Evolutionary conservation across 2,329 filamentous ascomycete genomes (phyloP).

Genomic region (Epichloe sp.): DNA sequence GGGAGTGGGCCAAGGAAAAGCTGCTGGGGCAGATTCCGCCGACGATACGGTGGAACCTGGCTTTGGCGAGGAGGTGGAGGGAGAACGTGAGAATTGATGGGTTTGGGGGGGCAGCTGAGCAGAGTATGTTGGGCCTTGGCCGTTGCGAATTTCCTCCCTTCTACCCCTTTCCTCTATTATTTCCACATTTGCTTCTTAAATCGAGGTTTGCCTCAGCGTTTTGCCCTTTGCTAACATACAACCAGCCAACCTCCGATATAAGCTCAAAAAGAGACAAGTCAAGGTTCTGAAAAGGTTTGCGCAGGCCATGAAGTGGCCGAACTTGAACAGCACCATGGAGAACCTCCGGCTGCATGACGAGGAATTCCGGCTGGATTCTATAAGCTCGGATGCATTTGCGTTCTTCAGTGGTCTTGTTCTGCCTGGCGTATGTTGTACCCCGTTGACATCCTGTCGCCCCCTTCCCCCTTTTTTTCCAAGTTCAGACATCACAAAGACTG

Average conservation of each 20-base stretch:
- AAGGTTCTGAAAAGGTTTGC: slow-evolving; percentile 58
- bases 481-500: neutral
- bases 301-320: slow-evolving; percentile 64
- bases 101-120: slow-evolving; percentile 38
- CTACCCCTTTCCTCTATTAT: neutral
- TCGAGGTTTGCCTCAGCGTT: no score
- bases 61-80: slow-evolving; percentile 60
- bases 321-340: slow-evolving; percentile 50
- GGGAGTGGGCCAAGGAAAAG: slow-evolving; percentile 50
- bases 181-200: neutral
- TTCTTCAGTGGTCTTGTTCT: slow-evolving; percentile 65
- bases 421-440: slow-evolving; percentile 42
- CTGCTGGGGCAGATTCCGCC: slow-evolving; percentile 53
- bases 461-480: neutral
- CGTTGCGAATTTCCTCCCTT: neutral
- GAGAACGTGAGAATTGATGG: slow-evolving; percentile 55
- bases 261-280: slow-evolving; percentile 52
- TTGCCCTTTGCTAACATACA: neutral
- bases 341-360: slow-evolving; percentile 46
- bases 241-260: slow-evolving; percentile 47
- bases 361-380: slow-evolving; percentile 42
- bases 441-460: neutral
- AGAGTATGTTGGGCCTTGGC: slow-evolving; percentile 25
- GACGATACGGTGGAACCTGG: slow-evolving; percentile 58
- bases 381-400: slow-evolving; percentile 61